Base-by-base conservation (phyloP, 129 eudicot species). In the Centella asiatica region DNA sequence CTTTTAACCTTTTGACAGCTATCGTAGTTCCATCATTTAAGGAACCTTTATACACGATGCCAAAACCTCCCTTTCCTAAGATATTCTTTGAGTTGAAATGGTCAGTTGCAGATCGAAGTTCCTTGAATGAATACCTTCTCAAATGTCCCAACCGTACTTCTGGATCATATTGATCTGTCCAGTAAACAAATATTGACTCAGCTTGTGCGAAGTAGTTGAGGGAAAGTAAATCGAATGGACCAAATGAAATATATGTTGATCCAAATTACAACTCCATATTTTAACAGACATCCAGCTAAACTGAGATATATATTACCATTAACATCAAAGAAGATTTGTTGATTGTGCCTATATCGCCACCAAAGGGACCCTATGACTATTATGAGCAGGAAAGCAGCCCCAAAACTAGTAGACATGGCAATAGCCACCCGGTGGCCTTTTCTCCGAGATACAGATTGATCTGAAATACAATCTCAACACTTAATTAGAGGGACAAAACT, bases 301-400 rank as follows among this genome's bases (percentile, higher is more conserved):
- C 42, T 55, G 19, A 29, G 15, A 55, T 55, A 33, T 29, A 55
- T 29, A 29, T 55, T 29, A 7, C 97, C 97, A 62, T 85, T 89
- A 45, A 87, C 92, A 72, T 92, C 99, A 57, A 87, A 92, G 95
- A 92, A 92, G 31, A 92, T 80, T 76, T 92, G 99, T 65, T 88
- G 78, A 66, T 87, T 92, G 66, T 75, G 95, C 57, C 90, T 67
- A 54, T 92, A 82, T 56, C 90, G 84, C 90, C 96, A 80, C 99
- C 88, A 87, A 67, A 85, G 77, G 59, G 76, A 65, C 25, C 73
- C 85, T 32, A 80, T 65, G 53, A 76, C 70, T 19, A 69, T 4
- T 28, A 90, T 48, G 36, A 77, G n/a, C 18, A 80, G 27, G 68
- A 87, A 76, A 27, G 81, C 80, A 42, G 76, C 81, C 71, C 96